A percentile compares a stretch with the other conserved stretches of the same genome.
Evolutionary conservation across 192 early-diverging fungal species (phyloP).

Genomic region (Phlyctochytrium arcticum): DNA sequence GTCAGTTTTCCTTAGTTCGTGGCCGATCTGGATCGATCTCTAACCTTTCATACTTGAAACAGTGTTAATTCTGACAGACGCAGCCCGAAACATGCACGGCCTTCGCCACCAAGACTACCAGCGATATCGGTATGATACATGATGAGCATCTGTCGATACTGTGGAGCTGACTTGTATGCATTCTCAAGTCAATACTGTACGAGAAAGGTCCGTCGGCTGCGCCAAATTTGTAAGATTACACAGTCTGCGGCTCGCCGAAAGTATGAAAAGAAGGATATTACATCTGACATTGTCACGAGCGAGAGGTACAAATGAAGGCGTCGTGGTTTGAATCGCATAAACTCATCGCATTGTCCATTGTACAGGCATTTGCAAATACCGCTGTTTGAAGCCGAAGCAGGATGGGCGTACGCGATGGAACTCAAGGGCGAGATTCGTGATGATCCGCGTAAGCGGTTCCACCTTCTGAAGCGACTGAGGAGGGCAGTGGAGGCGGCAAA

Average conservation of each 20-base stretch:
- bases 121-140: slow-evolving; percentile 53
- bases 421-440: slow-evolving; percentile 56
- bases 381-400: slow-evolving; percentile 69
- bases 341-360: not conserved
- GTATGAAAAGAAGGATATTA: slow-evolving; percentile 47
- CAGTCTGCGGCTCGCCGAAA: slow-evolving; percentile 48
- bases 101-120: slow-evolving; percentile 76
- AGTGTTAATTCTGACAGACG: slow-evolving; percentile 39
- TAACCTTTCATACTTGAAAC: not conserved
- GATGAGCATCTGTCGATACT: not conserved
- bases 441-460: slow-evolving; percentile 64
- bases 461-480: slow-evolving; percentile 59
- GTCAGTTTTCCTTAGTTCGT: not conserved
- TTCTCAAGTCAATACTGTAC: slow-evolving; percentile 69
- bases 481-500: slow-evolving; percentile 53
- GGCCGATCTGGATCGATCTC: not conserved
- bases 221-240: slow-evolving; percentile 46
- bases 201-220: slow-evolving; percentile 56
- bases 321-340: slow-evolving; percentile 1
- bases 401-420: slow-evolving; percentile 77
- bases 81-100: slow-evolving; percentile 71
- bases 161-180: not conserved
- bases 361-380: slow-evolving; percentile 56
- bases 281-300: slow-evolving; percentile 31
- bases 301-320: slow-evolving; percentile 30